These are phyloP conservation scores for Citrus sp. DNA, from an alignment of 345 rosid species.

Conservation along the genomic window DNA sequence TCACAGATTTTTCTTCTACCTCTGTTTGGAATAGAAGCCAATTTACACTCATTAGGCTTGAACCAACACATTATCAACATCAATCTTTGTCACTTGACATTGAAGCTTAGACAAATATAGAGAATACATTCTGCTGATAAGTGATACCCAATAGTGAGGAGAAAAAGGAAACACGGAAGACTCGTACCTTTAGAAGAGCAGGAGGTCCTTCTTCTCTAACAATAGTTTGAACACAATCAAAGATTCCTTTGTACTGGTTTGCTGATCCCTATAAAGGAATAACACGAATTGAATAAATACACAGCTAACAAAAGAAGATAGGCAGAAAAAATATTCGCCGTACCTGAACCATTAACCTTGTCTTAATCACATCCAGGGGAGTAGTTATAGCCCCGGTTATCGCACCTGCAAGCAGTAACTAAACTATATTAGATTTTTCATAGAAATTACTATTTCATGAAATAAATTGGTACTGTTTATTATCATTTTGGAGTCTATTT, in stretches of 20 bases:
- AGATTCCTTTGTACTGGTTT: constrained; percentile 71
- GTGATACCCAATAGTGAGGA: background rate
- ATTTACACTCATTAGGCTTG: background rate
- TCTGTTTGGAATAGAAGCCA: background rate
- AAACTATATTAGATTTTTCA: background rate
- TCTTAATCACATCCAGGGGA: constrained; percentile 95
- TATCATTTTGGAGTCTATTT: background rate
- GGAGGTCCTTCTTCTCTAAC: constrained; percentile 82
- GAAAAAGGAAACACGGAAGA: background rate
- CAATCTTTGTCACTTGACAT: background rate
- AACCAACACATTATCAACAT: background rate
- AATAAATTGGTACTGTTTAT: background rate
- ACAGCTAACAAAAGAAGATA: background rate
- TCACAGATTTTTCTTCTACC: background rate
- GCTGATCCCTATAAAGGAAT: constrained; percentile 59
- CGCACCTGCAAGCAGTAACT: constrained; percentile 53
- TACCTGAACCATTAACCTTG: constrained; percentile 98
- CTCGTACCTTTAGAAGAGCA: constrained; percentile 78
- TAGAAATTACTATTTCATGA: background rate
- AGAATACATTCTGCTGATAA: background rate
- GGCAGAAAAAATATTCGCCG: constrained; percentile 4
- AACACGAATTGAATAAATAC: background rate
- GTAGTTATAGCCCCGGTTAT: constrained; percentile 96
- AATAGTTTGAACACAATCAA: constrained; percentile 83
- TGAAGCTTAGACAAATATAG: background rate